Base-by-base conservation (phyloP, 345 rosid genomes). In the Citrus cavaleriei region DNA sequence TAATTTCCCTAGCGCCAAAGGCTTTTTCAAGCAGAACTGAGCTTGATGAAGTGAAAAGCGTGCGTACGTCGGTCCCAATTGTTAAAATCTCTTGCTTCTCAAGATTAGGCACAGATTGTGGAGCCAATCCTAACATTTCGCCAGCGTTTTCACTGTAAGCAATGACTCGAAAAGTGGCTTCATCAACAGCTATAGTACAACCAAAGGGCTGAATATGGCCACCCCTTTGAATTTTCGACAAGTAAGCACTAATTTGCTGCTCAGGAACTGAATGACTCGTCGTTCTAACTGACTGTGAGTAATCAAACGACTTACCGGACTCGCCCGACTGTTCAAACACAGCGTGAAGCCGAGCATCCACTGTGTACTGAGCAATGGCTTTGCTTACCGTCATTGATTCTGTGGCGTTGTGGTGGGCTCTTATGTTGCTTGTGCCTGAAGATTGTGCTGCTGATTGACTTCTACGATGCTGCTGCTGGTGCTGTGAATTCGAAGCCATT, bases 361-460 rank as follows among this genome's bases (percentile, higher is more conserved):
- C 93, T 0, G 97, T 95, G 92, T 88, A 95, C 88, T 95, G 98
- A 28, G 92, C 98, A 78, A 95, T 89, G 68, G 99, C 97, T 88
- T 92, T 95, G 88, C 91, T 95, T 27, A 84, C 75, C 18, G 78
- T 64, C 70, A 78, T n/a, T 24, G 94, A 90, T 21, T 89, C 92
- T 4, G 88, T 80, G 55, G 80, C 61, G 61, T 70, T 59, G 4
- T 59, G 25, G 7, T 67, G 76, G 0, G 83, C 76, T 77, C 87
- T 82, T 65, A 81, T 54, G 57, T 86, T 84, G 81, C 85, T 84
- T 9, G 85, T 87, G 6, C 86, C 85, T 0, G 92, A 91, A 8
- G 93, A 90, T 74, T 86, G 85, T 37, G 86, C 82, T 65, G 58
- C 58, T 54, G 58, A 6, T 54, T 54, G 58, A 54, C 22, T 54